A percentile compares a stretch with the other conserved stretches of the same genome.
phyloP scores from a whole-genome alignment of 75 land plant species.

The Cunninghamia lanceolata region DNA sequence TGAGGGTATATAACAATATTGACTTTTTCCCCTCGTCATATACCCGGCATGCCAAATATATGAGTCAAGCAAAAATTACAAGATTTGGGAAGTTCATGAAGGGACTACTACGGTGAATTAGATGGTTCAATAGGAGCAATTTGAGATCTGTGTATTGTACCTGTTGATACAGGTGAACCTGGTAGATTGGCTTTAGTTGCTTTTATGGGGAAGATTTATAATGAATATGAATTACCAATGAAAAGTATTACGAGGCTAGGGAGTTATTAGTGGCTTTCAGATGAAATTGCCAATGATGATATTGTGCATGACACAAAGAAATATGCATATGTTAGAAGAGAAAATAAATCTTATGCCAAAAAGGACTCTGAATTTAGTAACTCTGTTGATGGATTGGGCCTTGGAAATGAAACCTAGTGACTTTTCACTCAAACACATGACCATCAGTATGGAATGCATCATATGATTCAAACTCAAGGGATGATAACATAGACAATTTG shows the following conservation, averaged over 20 bases:
- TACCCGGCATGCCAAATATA: too few relatives aligned
- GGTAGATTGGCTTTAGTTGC: too few relatives aligned
- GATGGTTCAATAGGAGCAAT: too few relatives aligned
- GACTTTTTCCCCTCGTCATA: too few relatives aligned
- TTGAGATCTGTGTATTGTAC: too few relatives aligned
- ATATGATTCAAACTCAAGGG: slow-evolving; percentile 2
- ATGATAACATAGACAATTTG: neutral
- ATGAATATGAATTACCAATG: neutral
- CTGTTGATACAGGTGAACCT: too few relatives aligned
- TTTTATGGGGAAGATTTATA: neutral
- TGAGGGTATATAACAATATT: too few relatives aligned
- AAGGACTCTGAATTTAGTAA: neutral
- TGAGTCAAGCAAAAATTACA: too few relatives aligned
- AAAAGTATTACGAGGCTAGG: neutral
- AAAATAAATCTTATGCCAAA: neutral
- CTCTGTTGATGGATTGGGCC: neutral
- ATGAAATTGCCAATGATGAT: neutral
- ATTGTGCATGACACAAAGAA: neutral
- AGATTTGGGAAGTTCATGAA: too few relatives aligned
- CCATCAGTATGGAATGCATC: neutral
- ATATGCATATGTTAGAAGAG: neutral
- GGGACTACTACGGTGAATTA: too few relatives aligned
- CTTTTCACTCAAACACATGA: neutral
- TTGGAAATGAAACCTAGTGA: neutral
- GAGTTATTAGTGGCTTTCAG: neutral